Evolutionary conservation across 768 basidiomycete species (phyloP).

Genomic region (Auriculariales sp.): DNA sequence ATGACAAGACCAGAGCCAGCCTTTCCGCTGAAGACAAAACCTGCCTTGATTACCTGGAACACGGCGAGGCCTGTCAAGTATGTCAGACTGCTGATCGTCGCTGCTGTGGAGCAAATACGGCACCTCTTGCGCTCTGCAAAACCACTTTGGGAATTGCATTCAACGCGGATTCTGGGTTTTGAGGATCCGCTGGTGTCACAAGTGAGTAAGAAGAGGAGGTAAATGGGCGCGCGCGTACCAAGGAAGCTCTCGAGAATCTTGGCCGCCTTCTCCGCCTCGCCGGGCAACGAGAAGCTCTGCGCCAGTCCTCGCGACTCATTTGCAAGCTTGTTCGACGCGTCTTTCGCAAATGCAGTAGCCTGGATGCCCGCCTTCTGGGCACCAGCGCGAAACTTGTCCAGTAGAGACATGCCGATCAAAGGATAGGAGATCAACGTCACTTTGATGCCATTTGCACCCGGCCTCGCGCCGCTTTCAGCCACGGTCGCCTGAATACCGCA

Average conservation of each 20-base stretch:
- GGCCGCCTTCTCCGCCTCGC: conserved; percentile 88
- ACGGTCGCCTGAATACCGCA: too few relatives aligned
- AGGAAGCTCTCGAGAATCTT: conserved; percentile 83
- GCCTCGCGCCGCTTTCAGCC: neutral
- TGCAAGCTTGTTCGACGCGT: conserved; percentile 52
- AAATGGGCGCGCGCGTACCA: conserved; percentile 30
- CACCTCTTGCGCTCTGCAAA: conserved; percentile 77
- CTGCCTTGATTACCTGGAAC: conserved; percentile 87
- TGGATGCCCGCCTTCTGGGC: conserved; percentile 74
- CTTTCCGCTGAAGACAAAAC: conserved; percentile 91
- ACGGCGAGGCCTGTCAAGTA: conserved; percentile 62
- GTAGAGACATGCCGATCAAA: conserved; percentile 30
- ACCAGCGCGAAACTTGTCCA: conserved; percentile 68
- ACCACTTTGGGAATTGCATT: conserved; percentile 92
- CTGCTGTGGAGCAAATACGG: conserved; percentile 7
- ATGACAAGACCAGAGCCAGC: conserved; percentile 89
- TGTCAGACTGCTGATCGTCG: neutral
- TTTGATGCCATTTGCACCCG: conserved; percentile 3
- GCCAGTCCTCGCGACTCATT: conserved; percentile 65
- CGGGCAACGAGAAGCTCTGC: conserved; percentile 77
- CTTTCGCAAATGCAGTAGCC: conserved; percentile 59
- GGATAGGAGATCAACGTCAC: neutral
- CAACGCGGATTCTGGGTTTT: conserved; percentile 75
- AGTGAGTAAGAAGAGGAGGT: conserved; percentile 4
- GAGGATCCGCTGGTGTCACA: conserved; percentile 56